Conservation (phyloP, 805 yeast species). For the Wilhelminamyces savonicus region DNA sequence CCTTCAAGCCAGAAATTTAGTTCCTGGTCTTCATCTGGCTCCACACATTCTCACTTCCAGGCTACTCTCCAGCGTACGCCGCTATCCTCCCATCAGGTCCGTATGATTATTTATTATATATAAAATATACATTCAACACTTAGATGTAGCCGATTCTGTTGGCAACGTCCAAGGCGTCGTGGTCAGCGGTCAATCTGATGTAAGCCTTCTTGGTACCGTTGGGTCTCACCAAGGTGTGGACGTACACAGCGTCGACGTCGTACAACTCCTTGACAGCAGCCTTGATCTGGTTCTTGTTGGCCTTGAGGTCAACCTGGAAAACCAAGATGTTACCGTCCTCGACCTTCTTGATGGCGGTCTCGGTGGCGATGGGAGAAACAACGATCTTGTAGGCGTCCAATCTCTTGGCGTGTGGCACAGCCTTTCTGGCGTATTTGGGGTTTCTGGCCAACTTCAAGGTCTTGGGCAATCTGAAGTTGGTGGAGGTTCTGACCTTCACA, state of each 20-base stretch:
- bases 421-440: conserved; percentile 92
- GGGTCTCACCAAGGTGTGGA: conserved; percentile 97
- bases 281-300: conserved; percentile 99
- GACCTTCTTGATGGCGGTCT: conserved; percentile 98
- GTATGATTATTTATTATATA: no score
- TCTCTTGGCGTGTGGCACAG: conserved; percentile 97
- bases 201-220: conserved; percentile 99
- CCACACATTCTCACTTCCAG: no score
- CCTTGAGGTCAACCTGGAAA: conserved; percentile 93
- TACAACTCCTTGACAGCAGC: conserved; percentile 96
- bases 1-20: no score
- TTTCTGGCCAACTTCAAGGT: conserved; percentile 89
- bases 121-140: conserved; percentile 13
- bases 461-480: conserved; percentile 97
- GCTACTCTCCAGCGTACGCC: no score
- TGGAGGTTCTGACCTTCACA: conserved; percentile 86
- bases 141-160: conserved; percentile 99
- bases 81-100: no score
- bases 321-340: conserved; percentile 99
- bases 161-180: conserved; percentile 99
- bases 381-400: conserved; percentile 92
- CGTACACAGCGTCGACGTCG: conserved; percentile 89
- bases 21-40: no score
- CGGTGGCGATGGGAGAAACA: conserved; percentile 93
- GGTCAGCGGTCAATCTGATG: conserved; percentile 97